phyloP scores from a whole-genome alignment of 2,329 filamentous ascomycete genomes.

The Aspergillus carbonarius region DNA sequence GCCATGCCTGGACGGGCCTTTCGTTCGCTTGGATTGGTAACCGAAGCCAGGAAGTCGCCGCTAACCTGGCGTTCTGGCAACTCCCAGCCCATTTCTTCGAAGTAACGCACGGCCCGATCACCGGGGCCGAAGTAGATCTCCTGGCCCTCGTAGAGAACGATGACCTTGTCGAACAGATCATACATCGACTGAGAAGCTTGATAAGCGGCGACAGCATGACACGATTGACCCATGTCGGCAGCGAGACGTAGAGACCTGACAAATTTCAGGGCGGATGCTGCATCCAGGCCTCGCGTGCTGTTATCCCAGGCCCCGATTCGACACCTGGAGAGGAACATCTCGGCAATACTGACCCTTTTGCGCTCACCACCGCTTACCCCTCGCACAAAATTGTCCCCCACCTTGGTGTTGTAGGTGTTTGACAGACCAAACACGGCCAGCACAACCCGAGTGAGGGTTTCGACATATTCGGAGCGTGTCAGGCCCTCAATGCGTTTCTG shows the following conservation, averaged over 20 bases:
- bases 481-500: slow-evolving; percentile 4
- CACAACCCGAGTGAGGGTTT: slow-evolving; percentile 5
- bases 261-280: slow-evolving; percentile 55
- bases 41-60: slow-evolving; percentile 66
- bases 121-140: slow-evolving; percentile 73
- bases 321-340: slow-evolving; percentile 13
- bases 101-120: slow-evolving; percentile 59
- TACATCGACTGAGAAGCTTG: slow-evolving; percentile 50
- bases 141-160: slow-evolving; percentile 71
- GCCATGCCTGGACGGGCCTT: slow-evolving; percentile 58
- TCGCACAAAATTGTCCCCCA: slow-evolving; percentile 17
- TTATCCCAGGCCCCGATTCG: slow-evolving; percentile 40
- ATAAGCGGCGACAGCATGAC: slow-evolving; percentile 59
- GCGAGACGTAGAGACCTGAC: slow-evolving; percentile 41
- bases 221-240: slow-evolving; percentile 9
- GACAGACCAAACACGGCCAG: slow-evolving; percentile 13
- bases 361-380: slow-evolving; percentile 17
- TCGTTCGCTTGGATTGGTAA: slow-evolving; percentile 64
- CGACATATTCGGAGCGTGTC: slow-evolving; percentile 6
- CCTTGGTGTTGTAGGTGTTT: slow-evolving; percentile 12
- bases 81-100: slow-evolving; percentile 66
- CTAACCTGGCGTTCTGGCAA: slow-evolving; percentile 66
- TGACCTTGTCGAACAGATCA: slow-evolving; percentile 69
- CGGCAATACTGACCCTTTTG: slow-evolving; percentile 56
- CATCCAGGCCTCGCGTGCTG: slow-evolving; percentile 41